These are phyloP conservation scores for Platanthera zijinensis DNA, from an alignment of 106 monocot species.

Conservation along the genomic window DNA sequence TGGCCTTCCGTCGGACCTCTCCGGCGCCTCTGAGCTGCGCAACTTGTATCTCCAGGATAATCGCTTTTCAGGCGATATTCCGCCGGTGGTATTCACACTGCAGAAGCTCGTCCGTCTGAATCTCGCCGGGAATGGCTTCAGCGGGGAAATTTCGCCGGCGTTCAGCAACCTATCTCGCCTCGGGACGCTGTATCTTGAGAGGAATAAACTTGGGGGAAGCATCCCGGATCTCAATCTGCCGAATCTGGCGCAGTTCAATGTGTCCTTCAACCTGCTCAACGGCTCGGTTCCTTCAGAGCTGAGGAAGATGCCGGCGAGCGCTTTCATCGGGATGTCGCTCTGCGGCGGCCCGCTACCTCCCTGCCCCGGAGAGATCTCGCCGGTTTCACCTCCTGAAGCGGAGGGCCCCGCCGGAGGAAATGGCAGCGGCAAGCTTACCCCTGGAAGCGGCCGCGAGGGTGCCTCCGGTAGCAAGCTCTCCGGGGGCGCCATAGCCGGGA, in stretches of 20 bases:
- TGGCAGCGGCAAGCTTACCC: background rate
- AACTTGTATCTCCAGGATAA: conserved; percentile 52
- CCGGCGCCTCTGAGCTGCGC: conserved; percentile 22
- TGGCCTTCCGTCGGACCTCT: conserved; percentile 46
- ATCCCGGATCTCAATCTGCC: conserved; percentile 35
- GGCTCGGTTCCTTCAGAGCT: conserved; percentile 59
- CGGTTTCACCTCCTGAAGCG: conserved; percentile 10
- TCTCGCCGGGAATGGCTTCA: conserved; percentile 43
- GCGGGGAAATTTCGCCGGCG: conserved; percentile 34
- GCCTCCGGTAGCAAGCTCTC: conserved; percentile 24
- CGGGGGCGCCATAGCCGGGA: conserved; percentile 41
- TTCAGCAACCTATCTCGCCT: conserved; percentile 34
- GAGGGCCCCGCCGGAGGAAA: background rate
- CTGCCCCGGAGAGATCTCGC: conserved; percentile 36
- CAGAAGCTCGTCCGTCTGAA: conserved; percentile 36
- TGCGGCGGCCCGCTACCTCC: conserved; percentile 51
- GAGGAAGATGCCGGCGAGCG: conserved; percentile 18
- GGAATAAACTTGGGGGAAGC: conserved; percentile 37
- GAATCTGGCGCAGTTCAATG: conserved; percentile 50
- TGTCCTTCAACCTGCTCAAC: conserved; percentile 63
- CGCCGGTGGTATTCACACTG: conserved; percentile 24
- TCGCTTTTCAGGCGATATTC: conserved; percentile 45
- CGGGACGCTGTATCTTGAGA: conserved; percentile 33
- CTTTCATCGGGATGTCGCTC: conserved; percentile 46
- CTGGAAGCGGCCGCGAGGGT: background rate